Percentiles rank a stretch among this genome's conserved stretches.
Conservation (phyloP, 106 monocot genomes). For the Iris macrosiphon region DNA sequence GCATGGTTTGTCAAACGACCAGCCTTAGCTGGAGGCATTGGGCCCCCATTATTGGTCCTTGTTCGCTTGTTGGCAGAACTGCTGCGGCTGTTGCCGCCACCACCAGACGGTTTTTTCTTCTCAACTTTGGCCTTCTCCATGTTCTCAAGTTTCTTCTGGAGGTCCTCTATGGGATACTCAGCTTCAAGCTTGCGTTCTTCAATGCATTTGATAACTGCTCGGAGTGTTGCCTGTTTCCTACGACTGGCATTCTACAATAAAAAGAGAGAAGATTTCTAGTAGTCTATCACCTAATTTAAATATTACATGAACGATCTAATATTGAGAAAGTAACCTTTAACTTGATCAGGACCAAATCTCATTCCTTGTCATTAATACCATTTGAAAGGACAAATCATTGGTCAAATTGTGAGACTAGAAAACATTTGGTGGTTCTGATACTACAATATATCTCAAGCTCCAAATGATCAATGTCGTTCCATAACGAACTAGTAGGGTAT, state of each 20-base stretch:
- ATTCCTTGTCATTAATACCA: no score
- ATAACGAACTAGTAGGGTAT: no score
- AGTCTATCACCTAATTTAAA: neutral
- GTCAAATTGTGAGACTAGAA: no score
- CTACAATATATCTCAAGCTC: no score
- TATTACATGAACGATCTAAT: neutral
- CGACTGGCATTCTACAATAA: constrained; percentile 39
- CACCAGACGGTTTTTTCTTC: constrained; percentile 47
- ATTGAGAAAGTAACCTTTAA: neutral
- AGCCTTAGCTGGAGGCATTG: constrained; percentile 92
- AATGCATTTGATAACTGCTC: constrained; percentile 83
- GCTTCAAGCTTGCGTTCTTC: constrained; percentile 85
- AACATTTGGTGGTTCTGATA: no score
- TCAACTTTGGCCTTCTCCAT: constrained; percentile 57
- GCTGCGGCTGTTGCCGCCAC: constrained; percentile 6
- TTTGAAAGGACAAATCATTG: no score
- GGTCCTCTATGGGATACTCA: constrained; percentile 54
- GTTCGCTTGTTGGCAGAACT: constrained; percentile 77
- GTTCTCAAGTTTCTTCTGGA: constrained; percentile 67
- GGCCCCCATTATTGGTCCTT: constrained; percentile 56
- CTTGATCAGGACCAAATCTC: no score
- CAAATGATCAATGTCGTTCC: no score
- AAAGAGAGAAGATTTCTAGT: neutral
- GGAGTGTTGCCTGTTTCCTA: constrained; percentile 65
- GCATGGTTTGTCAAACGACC: constrained; percentile 74